Base-by-base conservation (phyloP, 1,284 basidiomycete species). In the Ceratobasidium sp. region DNA sequence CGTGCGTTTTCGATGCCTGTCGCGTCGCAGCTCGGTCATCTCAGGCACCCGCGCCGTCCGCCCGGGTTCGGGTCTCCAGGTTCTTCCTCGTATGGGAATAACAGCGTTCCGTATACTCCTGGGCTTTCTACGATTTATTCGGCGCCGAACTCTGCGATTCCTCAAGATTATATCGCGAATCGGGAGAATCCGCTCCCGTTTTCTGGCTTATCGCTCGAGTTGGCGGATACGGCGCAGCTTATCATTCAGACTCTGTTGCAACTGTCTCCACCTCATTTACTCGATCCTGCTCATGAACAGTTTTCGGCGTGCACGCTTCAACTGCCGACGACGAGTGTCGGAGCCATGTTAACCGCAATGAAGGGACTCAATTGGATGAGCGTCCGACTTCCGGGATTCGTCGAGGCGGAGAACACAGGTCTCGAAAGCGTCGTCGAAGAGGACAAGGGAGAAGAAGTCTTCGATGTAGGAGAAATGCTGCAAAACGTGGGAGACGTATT, bases 271-370 rank as follows among this genome's bases (percentile, higher is more conserved):
- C 90, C 93, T 0, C 95, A 97, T 84, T 86, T 97, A n/a, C 89
- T 97, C 46, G 96, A 97, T 83, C 91, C 94, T n/a, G 92, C 93
- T 5, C 96, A 94, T 84, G 96, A 97, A 83, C 95, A 96, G 83
- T 94, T 96, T 83, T 93, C 95, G 2, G 93, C 94, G 40, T 97
- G 94, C 84, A 90, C 95, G 0, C 85, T 97, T 20, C 92, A 94
- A 49, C 89, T 97, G 66, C 96, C 96, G 2, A 94, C 94, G 0
- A 91, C 95, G 1, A 95, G 93, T 79, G 89, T 97, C 84, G 93
- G 94, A n/a, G 94, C 95, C 28, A 89, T 97, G 83, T 90, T 97
- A 83, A 94, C 94, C 3, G 90, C 93, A 42, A 94, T 97, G 94
- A 95, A 95, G 85, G 94, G 93, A 80, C 89, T 97, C 80, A 97